Base-by-base conservation (phyloP, 306 rosid genomes). In the Vigna radiata region DNA sequence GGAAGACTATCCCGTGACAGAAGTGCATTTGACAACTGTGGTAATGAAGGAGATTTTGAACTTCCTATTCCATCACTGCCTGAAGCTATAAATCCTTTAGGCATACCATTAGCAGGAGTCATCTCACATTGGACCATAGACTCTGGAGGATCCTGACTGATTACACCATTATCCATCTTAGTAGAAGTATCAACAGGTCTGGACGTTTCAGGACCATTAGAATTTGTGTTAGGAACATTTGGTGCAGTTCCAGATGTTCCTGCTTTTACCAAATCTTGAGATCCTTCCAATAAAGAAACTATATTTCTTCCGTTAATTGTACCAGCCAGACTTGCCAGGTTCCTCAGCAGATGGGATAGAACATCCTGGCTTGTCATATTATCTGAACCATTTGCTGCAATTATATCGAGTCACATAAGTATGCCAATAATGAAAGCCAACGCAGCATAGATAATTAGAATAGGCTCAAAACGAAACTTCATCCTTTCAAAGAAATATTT, bases 351-450 rank as follows among this genome's bases (percentile, higher is more conserved):
- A 87, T 85, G 93, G 75, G 94, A 84, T 6, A 91, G 83, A 63
- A 89, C 82, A 85, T 89, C 94, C 81, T 79, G 87, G 77, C 88
- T 92, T 82, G 83, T 87, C 7, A 73, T 53, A 19, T 80, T 73
- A 78, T 83, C 89, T 23, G 89, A 78, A 53, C 74, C 87, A 77
- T 82, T 89, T 72, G 92, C 98, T 94, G 90, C 88, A 84, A 71
- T 77, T 77, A 77, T 60, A 33, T 46, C 55, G n/a, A 74, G 84
- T 82, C 85, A 66, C 61, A 84, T 73, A 76, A 76, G 67, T 68
- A 76, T 79, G 73, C 21, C 65, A 75, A 63, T 60, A 77, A 80
- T 56, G 78, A 68, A 55, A 83, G 74, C 78, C 56, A 74, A 60
- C 60, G 67, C 56, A 60, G 27, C 41, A 53, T 23, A 82, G 29